Conservation (phyloP, 2,329 filamentous ascomycete species). For the Shiraia bambusicola region DNA sequence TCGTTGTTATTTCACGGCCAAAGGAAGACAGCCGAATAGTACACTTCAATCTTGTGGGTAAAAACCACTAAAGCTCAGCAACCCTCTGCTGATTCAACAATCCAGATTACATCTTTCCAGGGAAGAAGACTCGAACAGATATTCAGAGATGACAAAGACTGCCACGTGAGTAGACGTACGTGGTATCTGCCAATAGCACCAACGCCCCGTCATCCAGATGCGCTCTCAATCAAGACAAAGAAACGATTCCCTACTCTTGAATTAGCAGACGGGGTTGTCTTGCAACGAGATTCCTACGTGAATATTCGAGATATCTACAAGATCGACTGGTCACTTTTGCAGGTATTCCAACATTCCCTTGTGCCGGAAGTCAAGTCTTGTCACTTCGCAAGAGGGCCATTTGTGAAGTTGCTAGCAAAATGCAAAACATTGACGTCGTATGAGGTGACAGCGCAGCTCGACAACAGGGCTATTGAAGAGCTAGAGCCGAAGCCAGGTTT, state of each 20-base stretch:
- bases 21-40: constrained; percentile 23
- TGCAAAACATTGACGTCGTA: constrained; percentile 31
- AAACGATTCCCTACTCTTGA: constrained; percentile 35
- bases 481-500: constrained; percentile 7
- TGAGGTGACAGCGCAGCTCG: constrained; percentile 25
- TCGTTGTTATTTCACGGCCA: constrained; percentile 38
- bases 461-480: constrained; percentile 2
- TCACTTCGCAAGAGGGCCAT: constrained; percentile 29
- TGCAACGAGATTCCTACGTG: constrained; percentile 39
- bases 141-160: constrained; percentile 36
- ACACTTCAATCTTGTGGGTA: constrained; percentile 42
- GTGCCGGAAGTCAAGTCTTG: constrained; percentile 16
- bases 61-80: background rate
- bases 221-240: constrained; percentile 32
- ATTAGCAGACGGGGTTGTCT: constrained; percentile 20
- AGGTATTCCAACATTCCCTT: constrained; percentile 29
- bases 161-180: constrained; percentile 33
- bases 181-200: constrained; percentile 40
- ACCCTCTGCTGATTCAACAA: constrained; percentile 11
- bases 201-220: constrained; percentile 35
- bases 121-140: constrained; percentile 36
- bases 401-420: constrained; percentile 28
- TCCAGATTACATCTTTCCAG: constrained; percentile 39
- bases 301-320: constrained; percentile 40
- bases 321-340: constrained; percentile 32